Evolutionary conservation across 805 yeast genomes (phyloP), one percentile per base, ranked within the genome.

Genomic region (Lipomyces orientalis): DNA sequence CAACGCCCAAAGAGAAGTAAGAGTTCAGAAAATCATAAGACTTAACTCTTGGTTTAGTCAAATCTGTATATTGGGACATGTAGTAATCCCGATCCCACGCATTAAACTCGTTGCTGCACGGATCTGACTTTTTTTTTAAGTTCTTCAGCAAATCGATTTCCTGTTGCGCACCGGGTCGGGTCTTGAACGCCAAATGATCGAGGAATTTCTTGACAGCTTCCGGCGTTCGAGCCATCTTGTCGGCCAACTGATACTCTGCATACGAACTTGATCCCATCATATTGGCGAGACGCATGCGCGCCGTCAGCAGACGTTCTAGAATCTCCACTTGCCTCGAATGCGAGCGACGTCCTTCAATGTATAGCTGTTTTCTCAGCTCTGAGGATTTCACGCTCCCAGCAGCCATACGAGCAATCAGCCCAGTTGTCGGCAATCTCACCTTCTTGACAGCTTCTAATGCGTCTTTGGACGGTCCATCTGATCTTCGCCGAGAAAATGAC

Each of bases 11-110:
- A 0, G 97, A 90, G 69, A 94, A 89, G 76, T 88, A 91, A 1
- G 87, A 82, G 35, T 88, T 83, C n/a, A 92, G 85, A 65, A 71
- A 62, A 54, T 66, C 74, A 55, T 84, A 85, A 54, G 82, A 83
- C 56, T 73, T 76, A 58, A 78, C 78, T 31, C 79, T 75, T 25
- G 81, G 78, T 71, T 81, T 73, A 58, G 75, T 64, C 39, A 70
- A 67, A 19, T 73, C 74, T 60, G 75, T 68, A 57, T 72, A 72
- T 63, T 79, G 73, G n/a, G 81, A 70, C 10, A 82, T 75, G 68
- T 79, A 84, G 75, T 85, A 93, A 70, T 93, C 97, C 68, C 97
- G 84, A 77, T 95, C 98, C 98, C 98, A 95, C 0, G 97, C 97
- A 67, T 87, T 85, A 39, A 93, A 70, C 10, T 75, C 66, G 65